phyloP scores from a whole-genome alignment of 257 asterid species.

The Orobanche coerulescens region DNA sequence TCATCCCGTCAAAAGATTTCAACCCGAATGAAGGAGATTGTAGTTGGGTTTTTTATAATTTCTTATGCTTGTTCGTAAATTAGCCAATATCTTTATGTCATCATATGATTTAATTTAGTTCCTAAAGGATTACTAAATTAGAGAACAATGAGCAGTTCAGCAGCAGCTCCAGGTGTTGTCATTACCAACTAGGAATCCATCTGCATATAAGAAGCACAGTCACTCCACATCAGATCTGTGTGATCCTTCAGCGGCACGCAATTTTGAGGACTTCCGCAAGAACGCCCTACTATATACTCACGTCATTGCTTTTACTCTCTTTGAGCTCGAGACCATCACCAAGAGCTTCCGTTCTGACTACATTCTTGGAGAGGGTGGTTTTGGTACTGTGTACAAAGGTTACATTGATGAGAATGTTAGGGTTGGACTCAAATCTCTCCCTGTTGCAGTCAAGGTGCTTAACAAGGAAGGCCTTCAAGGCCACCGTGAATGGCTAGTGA shows the following conservation, averaged over 20 bases:
- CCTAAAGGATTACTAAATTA: slow-evolving; percentile 8
- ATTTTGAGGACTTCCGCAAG: slow-evolving; percentile 67
- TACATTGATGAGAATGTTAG: slow-evolving; percentile 95
- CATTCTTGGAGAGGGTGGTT: slow-evolving; percentile 98
- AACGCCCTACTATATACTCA: slow-evolving; percentile 71
- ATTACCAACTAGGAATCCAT: slow-evolving; percentile 36
- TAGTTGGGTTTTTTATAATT: slow-evolving; percentile 19
- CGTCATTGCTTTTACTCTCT: slow-evolving; percentile 81
- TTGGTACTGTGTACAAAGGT: slow-evolving; percentile 96
- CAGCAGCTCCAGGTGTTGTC: slow-evolving; percentile 61
- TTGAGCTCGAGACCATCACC: slow-evolving; percentile 95
- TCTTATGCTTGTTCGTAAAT: not conserved
- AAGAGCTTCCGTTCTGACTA: slow-evolving; percentile 97
- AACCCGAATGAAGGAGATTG: not conserved
- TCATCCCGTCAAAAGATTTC: not conserved
- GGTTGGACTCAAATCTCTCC: slow-evolving; percentile 90
- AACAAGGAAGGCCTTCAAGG: slow-evolving; percentile 99
- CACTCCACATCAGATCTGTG: slow-evolving; percentile 81
- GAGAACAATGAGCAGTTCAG: slow-evolving; percentile 46
- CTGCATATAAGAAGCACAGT: slow-evolving; percentile 58
- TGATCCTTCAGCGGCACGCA: slow-evolving; percentile 80
- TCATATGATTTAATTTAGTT: not conserved
- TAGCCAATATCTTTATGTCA: not conserved
- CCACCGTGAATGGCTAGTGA: slow-evolving; percentile 97
- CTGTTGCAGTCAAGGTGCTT: slow-evolving; percentile 97